phyloP scores from a whole-genome alignment of 805 yeast species.

The Yarrowia phangngaensis region DNA sequence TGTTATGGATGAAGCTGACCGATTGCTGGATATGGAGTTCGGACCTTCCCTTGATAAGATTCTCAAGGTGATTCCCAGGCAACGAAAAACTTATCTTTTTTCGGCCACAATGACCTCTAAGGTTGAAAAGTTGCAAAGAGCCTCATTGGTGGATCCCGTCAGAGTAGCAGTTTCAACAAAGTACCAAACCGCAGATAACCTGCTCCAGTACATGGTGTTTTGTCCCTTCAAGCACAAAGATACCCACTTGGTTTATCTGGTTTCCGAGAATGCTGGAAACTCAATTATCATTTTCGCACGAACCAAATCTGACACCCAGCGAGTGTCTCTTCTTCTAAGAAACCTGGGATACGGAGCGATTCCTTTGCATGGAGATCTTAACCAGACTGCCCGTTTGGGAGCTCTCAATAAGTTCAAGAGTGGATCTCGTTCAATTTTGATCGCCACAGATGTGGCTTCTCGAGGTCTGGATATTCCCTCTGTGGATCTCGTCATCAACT shows the following conservation, averaged over 20 bases:
- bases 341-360: conserved; percentile 82
- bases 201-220: conserved; percentile 81
- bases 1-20: conserved; percentile 96
- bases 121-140: conserved; percentile 90
- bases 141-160: conserved; percentile 83
- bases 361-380: conserved; percentile 95
- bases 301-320: conserved; percentile 92
- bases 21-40: conserved; percentile 91
- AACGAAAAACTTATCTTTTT: conserved; percentile 74
- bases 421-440: conserved; percentile 82
- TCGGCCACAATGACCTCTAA: conserved; percentile 98
- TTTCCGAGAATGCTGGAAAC: conserved; percentile 81
- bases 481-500: conserved; percentile 85
- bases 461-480: conserved; percentile 96
- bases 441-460: conserved; percentile 96
- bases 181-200: conserved; percentile 91
- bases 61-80: conserved; percentile 74
- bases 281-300: conserved; percentile 85
- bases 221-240: conserved; percentile 91
- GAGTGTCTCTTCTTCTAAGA: conserved; percentile 77
- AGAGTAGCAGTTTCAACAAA: conserved; percentile 84
- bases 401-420: conserved; percentile 91
- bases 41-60: conserved; percentile 91
- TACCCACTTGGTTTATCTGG: conserved; percentile 73
- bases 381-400: conserved; percentile 84